Conservation (phyloP, 192 early-diverging fungal species). For the Neocallimastix lanati region DNA sequence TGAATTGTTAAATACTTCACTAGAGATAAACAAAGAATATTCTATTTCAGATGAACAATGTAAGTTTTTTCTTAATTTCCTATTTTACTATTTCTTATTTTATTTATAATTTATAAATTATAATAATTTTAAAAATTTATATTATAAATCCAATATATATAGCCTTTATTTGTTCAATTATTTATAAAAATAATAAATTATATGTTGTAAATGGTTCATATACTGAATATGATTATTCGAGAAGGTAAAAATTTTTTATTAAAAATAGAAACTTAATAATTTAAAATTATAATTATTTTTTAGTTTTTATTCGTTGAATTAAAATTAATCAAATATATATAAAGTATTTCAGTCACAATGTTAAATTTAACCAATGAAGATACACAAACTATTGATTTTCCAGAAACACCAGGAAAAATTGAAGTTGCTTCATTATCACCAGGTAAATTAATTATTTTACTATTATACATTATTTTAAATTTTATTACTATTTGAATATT, state of each 20-base stretch:
- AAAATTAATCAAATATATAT: no score
- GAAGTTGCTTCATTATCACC: not conserved
- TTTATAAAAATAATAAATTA: not conserved
- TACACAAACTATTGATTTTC: not conserved
- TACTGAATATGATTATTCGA: not conserved
- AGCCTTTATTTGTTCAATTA: not conserved
- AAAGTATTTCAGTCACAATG: not conserved
- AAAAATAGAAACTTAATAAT: no score
- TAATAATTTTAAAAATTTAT: no score
- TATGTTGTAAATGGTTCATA: not conserved
- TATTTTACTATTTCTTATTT: no score
- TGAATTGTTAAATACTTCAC: not conserved
- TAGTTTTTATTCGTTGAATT: no score
- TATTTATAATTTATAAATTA: no score
- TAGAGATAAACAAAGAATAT: not conserved
- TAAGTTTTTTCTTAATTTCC: no score
- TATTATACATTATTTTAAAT: no score
- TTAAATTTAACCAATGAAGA: not conserved
- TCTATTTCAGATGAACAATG: not conserved
- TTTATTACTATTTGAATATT: no score
- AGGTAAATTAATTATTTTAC: not conserved
- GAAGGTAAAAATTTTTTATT: no score
- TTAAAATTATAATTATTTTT: no score
- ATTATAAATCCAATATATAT: no score
- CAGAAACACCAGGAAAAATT: not conserved